Evolutionary conservation across 2,329 filamentous ascomycete genomes (phyloP).

Genomic region (Colletotrichum tabaci): DNA sequence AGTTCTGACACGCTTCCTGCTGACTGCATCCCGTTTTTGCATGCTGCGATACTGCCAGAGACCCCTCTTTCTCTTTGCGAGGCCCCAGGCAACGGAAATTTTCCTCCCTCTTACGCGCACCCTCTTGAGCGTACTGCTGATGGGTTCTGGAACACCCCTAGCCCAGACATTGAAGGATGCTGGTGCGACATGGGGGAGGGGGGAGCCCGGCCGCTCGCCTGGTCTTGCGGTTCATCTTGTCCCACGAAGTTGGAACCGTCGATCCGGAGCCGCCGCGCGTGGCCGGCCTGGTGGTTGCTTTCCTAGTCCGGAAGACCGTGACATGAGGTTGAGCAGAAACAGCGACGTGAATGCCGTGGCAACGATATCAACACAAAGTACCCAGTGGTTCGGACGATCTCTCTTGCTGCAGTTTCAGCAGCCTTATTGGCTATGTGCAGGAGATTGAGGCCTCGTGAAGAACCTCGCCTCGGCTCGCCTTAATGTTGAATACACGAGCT

Average conservation of each 20-base stretch:
- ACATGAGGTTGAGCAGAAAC: conserved; percentile 3
- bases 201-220: neutral
- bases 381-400: neutral
- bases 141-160: conserved; percentile 7
- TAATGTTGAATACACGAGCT: conserved; percentile 12
- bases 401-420: neutral
- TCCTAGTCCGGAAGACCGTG: conserved; percentile 20
- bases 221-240: conserved; percentile 19
- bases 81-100: conserved; percentile 14
- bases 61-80: neutral
- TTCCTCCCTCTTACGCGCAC: neutral
- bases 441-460: conserved; percentile 9
- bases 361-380: neutral
- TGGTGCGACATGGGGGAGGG: conserved; percentile 12
- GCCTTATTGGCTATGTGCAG: neutral
- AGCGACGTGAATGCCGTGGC: neutral
- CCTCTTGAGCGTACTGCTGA: neutral
- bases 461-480: conserved; percentile 2
- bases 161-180: conserved; percentile 13
- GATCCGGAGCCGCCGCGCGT: conserved; percentile 39
- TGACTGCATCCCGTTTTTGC: conserved; percentile 2
- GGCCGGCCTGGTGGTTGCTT: conserved; percentile 16
- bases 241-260: conserved; percentile 36
- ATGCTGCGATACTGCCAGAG: neutral
- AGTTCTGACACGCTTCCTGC: conserved; percentile 30